Percentiles rank a stretch among this genome's conserved stretches.
Conservation (phyloP, 768 basidiomycete species). For the Trametes coccinea region DNA sequence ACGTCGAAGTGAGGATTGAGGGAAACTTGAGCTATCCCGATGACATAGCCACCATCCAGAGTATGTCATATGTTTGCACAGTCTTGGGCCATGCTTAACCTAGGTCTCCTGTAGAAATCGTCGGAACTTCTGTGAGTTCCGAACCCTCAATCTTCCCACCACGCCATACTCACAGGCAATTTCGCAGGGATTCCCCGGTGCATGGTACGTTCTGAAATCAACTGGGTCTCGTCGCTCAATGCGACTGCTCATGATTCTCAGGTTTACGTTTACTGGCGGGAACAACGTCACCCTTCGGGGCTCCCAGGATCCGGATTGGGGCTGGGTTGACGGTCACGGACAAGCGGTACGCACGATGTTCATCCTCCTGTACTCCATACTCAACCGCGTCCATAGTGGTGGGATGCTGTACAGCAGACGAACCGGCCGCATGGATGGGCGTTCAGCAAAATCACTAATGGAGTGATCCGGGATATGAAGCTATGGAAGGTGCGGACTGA, state of each 20-base stretch:
- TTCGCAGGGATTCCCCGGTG: slow-evolving; percentile 43
- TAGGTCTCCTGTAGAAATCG: slow-evolving; percentile 21
- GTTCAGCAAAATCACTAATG: slow-evolving; percentile 53
- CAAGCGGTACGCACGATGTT: slow-evolving; percentile 34
- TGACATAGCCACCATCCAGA: slow-evolving; percentile 53
- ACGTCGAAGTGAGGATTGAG: slow-evolving; percentile 57
- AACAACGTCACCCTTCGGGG: slow-evolving; percentile 60
- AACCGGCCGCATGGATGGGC: slow-evolving; percentile 58
- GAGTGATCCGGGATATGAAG: slow-evolving; percentile 59
- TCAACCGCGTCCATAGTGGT: slow-evolving; percentile 45
- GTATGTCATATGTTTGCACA: slow-evolving; percentile 25
- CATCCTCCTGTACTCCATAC: background rate
- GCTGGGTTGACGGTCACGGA: slow-evolving; percentile 66
- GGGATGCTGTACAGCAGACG: slow-evolving; percentile 51
- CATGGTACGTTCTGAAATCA: slow-evolving; percentile 38
- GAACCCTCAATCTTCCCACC: background rate
- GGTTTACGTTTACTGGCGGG: slow-evolving; percentile 58
- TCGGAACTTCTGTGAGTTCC: slow-evolving; percentile 44
- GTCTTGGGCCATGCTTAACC: background rate
- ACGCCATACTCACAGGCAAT: background rate
- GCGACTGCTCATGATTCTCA: slow-evolving; percentile 19
- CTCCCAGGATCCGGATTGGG: slow-evolving; percentile 54
- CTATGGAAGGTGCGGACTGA: slow-evolving; percentile 24
- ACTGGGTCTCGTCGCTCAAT: background rate
- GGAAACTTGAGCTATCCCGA: slow-evolving; percentile 59